Percentiles rank a stretch among this genome's conserved stretches.
These are phyloP conservation scores for Solanum dulcamara DNA, from an alignment of 257 asterid species.

Conservation along the genomic window DNA sequence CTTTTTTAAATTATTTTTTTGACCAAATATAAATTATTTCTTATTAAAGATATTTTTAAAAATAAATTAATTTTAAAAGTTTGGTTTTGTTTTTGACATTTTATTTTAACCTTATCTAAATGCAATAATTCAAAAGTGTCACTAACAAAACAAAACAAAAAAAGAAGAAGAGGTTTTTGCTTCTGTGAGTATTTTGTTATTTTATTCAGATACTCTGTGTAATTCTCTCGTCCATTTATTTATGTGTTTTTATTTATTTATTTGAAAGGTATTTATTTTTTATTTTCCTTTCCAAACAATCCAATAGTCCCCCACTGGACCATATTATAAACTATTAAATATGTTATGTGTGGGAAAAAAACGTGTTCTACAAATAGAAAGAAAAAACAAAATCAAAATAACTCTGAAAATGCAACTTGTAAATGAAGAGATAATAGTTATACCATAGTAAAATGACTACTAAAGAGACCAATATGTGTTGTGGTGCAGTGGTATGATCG, in stretches of 20 bases:
- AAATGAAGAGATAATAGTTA: background rate
- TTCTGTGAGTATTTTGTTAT: background rate
- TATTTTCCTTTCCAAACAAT: background rate
- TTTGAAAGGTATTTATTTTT: background rate
- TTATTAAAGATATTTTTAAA: no score
- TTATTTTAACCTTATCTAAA: no score
- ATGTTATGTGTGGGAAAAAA: background rate
- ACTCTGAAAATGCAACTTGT: background rate
- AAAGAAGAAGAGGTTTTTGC: background rate
- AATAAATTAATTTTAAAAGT: no score
- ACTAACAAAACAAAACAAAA: background rate
- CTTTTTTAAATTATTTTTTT: no score
- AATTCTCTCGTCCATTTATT: no score
- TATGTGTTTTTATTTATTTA: background rate
- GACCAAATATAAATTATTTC: no score
- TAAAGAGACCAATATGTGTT: no score
- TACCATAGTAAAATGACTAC: background rate
- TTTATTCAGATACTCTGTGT: no score
- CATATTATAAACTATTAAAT: background rate
- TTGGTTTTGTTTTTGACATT: no score
- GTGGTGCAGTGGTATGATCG: no score
- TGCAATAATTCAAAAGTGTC: background rate
- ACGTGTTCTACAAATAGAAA: background rate
- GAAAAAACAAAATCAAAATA: background rate
- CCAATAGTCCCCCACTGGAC: background rate